Evolutionary conservation across 108 stramenopile species (phyloP), one percentile per base, ranked within the genome.

Genomic region (Mayamaea pseudoterrestris): DNA sequence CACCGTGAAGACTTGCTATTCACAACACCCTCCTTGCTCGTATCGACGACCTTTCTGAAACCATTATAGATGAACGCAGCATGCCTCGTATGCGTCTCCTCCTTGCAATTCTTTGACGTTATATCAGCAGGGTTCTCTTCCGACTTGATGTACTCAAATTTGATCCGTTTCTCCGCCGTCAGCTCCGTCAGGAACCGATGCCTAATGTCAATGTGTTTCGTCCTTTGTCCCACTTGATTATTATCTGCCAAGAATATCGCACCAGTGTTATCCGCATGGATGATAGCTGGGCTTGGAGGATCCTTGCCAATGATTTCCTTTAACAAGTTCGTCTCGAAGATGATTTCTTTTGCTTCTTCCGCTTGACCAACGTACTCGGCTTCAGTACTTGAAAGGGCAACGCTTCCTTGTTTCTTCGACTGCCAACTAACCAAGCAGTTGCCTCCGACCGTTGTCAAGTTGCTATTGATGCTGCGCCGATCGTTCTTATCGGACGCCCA

Each of bases 191-290:
- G 22, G 26, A 21, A 21, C 4, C 43, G 40, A 16, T 26, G 27
- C 12, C 59, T 5, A 18, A 53, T 37, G 13, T 53, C 59, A 24
- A 52, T 60, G 42, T 60, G 59, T 27, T 60, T 60, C 7, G 59
- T 60, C 31, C 52, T 42, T 31, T 60, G 23, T 4, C 59, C 52
- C 9, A 60, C 53, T 23, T 27, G 20, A 27, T 53, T 27, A 24
- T 60, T 60, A 30, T 60, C 27, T 32, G 44, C 28, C 6, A 60
- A 34, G 23, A 44, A 60, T 2, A 60, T 60, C 17, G 43, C 50
- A 2, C 59, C 59, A 5, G 51, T 53, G 30, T 60, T 53, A 30
- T 60, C 59, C 21, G 52, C 59, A 51, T 44, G 17, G 24, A 60
- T 4, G 1, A 27, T 44, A 14, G 21, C 52, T 3, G 44, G 44